Evolutionary conservation across 2,329 filamentous ascomycete species (phyloP), one percentile per base, ranked within the genome.

Genomic region (Verticillium tricorpus): DNA sequence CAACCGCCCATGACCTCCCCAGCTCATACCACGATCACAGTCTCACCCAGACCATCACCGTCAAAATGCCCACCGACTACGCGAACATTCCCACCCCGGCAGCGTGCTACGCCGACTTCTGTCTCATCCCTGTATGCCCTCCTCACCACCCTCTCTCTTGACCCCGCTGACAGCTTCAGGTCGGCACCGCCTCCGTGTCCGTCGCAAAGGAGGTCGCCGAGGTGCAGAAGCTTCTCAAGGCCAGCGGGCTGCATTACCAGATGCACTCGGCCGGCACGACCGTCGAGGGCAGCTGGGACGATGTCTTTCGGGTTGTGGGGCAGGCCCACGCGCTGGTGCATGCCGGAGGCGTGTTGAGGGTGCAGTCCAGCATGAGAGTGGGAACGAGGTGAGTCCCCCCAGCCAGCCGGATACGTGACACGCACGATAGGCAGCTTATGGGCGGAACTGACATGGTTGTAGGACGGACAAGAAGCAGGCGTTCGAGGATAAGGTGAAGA

Each of bases 231-330:
- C 82, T 98, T 39, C 83, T 99, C 69, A 87, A 90, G 75, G 87
- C 85, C 60, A 95, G 90, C 68, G 92, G 92, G 2, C 75, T 98
- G 65, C 88, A 86, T 66, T 94, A 93, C 73, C 88, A 85, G 56
- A 95, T 98, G 92, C 94, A 98, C 77, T 93, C 91, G 31, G 93
- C 93, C 2, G 95, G 94, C 14, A 97, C 94, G 0, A 98, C 94
- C 0, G 85, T 98, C 61, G 94, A 98, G 79, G 95, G 94, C 2
- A 84, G 87, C 50, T 98, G 95, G 94, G 91, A 96, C 67, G 86
- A 90, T 35, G 93, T 96, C 62, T 93, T 96, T 83, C 82, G 80
- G 61, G 83, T 93, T 32, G 90, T 96, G 67, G 93, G 93, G n/a
- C 91, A 94, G 77, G 91, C 91, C 3, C 93, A 96, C 77, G 83